Evolutionary conservation across 2,329 filamentous ascomycete species (phyloP), one percentile per base, ranked within the genome.

Genomic region (Fusarium beomiforme): DNA sequence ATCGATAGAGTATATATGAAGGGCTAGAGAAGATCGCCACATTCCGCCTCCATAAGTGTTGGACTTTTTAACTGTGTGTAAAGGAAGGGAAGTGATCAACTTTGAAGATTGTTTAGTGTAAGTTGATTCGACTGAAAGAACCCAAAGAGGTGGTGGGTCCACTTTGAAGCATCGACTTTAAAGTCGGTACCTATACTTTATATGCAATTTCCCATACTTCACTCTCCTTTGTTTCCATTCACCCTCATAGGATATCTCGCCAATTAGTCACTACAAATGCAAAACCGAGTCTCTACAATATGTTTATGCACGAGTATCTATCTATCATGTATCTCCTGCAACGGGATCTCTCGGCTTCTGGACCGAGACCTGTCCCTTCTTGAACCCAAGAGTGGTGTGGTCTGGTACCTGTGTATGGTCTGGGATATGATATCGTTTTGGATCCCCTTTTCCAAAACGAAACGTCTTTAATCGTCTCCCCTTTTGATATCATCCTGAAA

Each of bases 81-180:
- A 36, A 16, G 12, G n/a, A 33, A n/a, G 33, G 33, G 44, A 64
- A 64, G 24, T 47, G 51, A 67, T 49, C 60, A 50, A 37, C 37
- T 66, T 37, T 33, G 26, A 34, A 16, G 36, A 10, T 50, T 49
- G 36, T 36, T 63, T 29, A 34, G 64, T 66, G 47, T 60, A 67
- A 67, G 64, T 61, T 67, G 64, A 66, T 60, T 67, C 46, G 61
- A 44, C 49, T 46, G 26, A 39, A 36, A 26, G 24, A 43, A 14
- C 64, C 46, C 64, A 53, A 65, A 71, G 68, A 71, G 68, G 69
- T 66, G 54, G 34, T 37, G 64, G 64, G 41, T 63, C 58, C 36
- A 46, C 24, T 37, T 24, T 34, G 29, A 31, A 43, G 41, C 23
- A 41, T 41, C 39, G 19, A 41, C 37, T 42, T 42, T 39, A 21